Conservation (phyloP, 176 grass and related monocot species). For the Oryza meyeriana region DNA sequence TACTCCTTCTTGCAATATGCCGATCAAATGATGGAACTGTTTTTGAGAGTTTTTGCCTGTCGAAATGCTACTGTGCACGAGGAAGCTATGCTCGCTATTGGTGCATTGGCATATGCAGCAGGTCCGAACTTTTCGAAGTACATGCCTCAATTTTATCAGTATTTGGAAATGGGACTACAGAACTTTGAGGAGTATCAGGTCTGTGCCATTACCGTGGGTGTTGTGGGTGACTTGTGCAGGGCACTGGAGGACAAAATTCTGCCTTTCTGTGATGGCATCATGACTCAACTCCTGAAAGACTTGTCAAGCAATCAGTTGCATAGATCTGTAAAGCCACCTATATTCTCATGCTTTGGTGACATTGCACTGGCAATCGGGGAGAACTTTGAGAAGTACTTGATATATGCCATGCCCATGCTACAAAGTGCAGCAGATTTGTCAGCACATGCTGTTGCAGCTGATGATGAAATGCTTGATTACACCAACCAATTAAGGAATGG, state of each 20-base stretch:
- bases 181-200: constrained; percentile 95
- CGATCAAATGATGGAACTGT: constrained; percentile 86
- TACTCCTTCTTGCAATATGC: constrained; percentile 76
- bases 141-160: constrained; percentile 87
- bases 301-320: constrained; percentile 75
- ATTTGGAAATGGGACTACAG: constrained; percentile 89
- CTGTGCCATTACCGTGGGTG: constrained; percentile 81
- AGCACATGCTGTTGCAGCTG: constrained; percentile 43
- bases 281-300: constrained; percentile 84
- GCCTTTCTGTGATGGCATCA: constrained; percentile 78
- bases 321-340: constrained; percentile 77
- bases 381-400: constrained; percentile 88
- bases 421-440: constrained; percentile 86
- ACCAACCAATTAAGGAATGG: constrained; percentile 78
- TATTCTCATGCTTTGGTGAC: constrained; percentile 88
- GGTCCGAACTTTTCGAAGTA: constrained; percentile 74
- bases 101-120: constrained; percentile 82
- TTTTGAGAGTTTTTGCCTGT: constrained; percentile 82
- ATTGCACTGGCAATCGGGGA: constrained; percentile 86
- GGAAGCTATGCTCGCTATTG: constrained; percentile 90
- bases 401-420: constrained; percentile 92
- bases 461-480: constrained; percentile 89
- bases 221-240: constrained; percentile 82
- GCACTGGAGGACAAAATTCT: constrained; percentile 85
- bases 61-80: constrained; percentile 81